Evolutionary conservation across 139 green algal species (phyloP), one percentile per base, ranked within the genome.

Genomic region (Coelastrella sp.): DNA sequence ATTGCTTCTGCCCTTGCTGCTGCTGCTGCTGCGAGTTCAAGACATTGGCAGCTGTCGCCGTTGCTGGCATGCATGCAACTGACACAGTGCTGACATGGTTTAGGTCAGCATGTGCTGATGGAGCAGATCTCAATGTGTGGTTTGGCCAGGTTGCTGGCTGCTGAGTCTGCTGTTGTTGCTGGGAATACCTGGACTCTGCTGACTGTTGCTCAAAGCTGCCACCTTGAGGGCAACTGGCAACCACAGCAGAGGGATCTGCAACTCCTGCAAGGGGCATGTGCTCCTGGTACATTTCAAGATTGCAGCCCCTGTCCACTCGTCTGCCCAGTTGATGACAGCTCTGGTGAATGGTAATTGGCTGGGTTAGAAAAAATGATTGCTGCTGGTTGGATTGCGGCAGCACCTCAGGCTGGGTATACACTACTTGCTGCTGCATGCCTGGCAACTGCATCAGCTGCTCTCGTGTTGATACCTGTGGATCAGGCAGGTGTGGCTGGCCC

Each of bases 1-100:
- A 87, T 7, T 86, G 59, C 81, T 74, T 68, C 27, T 74, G 59
- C 25, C n/a, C 81, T 35, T 81, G 68, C 68, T 56, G 84, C 83
- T 78, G 27, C 19, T 88, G 19, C 35, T 56, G 20, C 5, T 65
- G 83, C 8, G 11, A 12, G 12, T 25, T 6, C 10, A 25, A n/a
- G 15, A 27, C 15, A 27, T 76, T 17, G 8, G 15, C 10, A 14
- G 80, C 58, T 58, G 59, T 59, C 14, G 22, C 19, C 14, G 80
- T 59, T 86, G 80, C 78, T 35, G 56, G 78, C 49, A 49, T 56
- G 6, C 14, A 14, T 17, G 66, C 7, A 84, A 56, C 56, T 70
- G 63, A 14, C 63, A 70, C 12, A 49, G 35, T 49, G 35, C 35
- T 49, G 35, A 49, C 35, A 49, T 82, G 35, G 11, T 20, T 82